Evolutionary conservation across 306 rosid genomes (phyloP), one percentile per base, ranked within the genome.

Genomic region (Purshia tridentata): DNA sequence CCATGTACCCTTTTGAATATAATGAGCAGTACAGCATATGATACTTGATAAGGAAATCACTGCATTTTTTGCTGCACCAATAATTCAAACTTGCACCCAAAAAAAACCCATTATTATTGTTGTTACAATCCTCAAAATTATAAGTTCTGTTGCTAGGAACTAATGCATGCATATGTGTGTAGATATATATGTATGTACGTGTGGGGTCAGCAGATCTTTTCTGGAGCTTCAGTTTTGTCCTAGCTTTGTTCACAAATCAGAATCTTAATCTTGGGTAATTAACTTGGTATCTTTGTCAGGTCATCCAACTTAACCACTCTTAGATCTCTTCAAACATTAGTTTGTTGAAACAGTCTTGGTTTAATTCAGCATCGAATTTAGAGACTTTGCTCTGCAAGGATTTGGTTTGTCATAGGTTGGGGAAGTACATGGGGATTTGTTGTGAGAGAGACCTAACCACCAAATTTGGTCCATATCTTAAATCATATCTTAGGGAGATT

Each of bases 191-290:
- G 2, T 29, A 52, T 14, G 9, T 1, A 39, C 16, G 23, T 62
- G 46, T 55, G 42, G 49, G n/a, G 52, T 20, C 74, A 68, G 15
- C 73, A 78, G 73, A 88, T 82, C 84, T 78, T 68, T 29, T 44
- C 67, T 76, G 60, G 63, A 81, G 73, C 83, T 78, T 64, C 75
- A 77, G 11, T 77, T 84, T 78, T 79, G 84, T 74, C 85, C 54
- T 50, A 51, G 72, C 67, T 62, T 68, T 72, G 64, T 81, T 76
- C 54, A 79, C 75, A 90, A 54, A 88, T 90, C 97, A 81, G 86
- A 87, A 90, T 87, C 96, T 67, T 81, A 86, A 92, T 91, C 79
- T 87, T 73, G 74, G 77, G 92, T 74, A 59, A 29, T 29, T 44
- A 82, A 78, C 76, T 69, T 59, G 68, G 77, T 81, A 86, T 91